These are phyloP conservation scores for Austroboletus niveus DNA, from an alignment of 1,284 basidiomycete species.

Conservation along the genomic window DNA sequence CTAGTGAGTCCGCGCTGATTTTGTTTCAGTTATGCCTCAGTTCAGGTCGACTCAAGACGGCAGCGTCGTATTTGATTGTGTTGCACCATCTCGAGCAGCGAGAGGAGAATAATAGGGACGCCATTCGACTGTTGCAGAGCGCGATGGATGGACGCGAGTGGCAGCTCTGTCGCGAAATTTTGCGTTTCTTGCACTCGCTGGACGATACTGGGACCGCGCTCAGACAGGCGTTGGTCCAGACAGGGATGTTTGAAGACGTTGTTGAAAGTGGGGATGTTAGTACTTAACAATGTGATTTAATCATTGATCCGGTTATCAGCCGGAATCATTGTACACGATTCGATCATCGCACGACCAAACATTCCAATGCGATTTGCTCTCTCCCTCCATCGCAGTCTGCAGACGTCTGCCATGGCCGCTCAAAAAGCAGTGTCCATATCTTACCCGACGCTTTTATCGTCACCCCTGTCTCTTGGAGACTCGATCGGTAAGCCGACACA, in stretches of 20 bases:
- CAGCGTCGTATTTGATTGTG: constrained; percentile 91
- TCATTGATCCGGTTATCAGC: background rate
- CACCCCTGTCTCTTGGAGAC: constrained; percentile 55
- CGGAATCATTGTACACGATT: background rate
- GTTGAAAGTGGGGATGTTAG: background rate
- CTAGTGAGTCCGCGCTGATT: background rate
- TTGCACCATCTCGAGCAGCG: constrained; percentile 91
- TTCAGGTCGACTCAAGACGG: constrained; percentile 79
- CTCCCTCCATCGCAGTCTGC: constrained; percentile 11
- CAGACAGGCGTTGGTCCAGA: constrained; percentile 52
- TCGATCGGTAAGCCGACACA: constrained; percentile 54
- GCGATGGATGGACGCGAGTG: constrained; percentile 76
- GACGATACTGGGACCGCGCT: constrained; percentile 82
- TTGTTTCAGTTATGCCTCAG: constrained; percentile 68
- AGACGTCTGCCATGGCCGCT: constrained; percentile 39
- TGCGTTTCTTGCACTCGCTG: constrained; percentile 90
- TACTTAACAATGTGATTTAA: background rate
- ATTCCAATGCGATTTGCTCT: background rate
- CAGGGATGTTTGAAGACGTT: constrained; percentile 24
- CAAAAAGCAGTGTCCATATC: constrained; percentile 71
- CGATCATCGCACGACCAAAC: no score
- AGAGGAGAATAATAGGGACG: constrained; percentile 78
- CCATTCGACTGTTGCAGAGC: constrained; percentile 70
- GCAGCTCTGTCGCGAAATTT: constrained; percentile 82
- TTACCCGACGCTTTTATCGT: constrained; percentile 58